Conservation (phyloP, 306 rosid genomes). For the Arachis hypogaea region DNA sequence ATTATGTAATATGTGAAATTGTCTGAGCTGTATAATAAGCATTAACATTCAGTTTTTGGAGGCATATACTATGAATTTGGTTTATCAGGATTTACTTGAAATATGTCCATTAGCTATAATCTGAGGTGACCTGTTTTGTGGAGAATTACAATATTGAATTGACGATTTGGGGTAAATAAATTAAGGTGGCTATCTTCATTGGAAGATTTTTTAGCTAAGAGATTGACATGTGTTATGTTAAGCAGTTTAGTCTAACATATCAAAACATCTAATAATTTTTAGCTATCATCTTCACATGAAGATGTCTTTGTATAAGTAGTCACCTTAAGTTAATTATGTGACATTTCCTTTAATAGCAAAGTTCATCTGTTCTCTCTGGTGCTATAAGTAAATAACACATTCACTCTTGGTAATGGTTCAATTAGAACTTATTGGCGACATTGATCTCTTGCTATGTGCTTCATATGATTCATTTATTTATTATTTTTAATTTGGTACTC, state of each 20-base stretch:
- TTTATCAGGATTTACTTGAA: background rate
- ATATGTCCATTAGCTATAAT: background rate
- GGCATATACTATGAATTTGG: background rate
- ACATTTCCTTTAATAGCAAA: conserved; percentile 2
- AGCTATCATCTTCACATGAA: too few relatives aligned
- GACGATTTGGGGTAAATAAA: background rate
- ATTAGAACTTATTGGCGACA: conserved; percentile 23
- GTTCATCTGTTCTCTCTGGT: conserved; percentile 22
- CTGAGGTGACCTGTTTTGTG: background rate
- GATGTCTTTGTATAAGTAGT: too few relatives aligned
- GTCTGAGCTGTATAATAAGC: too few relatives aligned
- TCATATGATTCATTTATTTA: conserved; percentile 3
- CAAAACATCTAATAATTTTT: too few relatives aligned
- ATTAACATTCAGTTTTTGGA: background rate
- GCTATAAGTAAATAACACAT: conserved; percentile 15
- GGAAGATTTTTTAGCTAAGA: too few relatives aligned
- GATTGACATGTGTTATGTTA: too few relatives aligned
- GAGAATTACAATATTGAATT: background rate
- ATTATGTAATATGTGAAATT: too few relatives aligned
- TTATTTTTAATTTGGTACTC: conserved; percentile 35
- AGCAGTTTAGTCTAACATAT: too few relatives aligned
- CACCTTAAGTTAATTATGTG: conserved; percentile 6
- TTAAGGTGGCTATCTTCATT: too few relatives aligned
- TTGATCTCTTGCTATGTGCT: conserved; percentile 29
- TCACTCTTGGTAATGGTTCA: conserved; percentile 33